Evolutionary conservation across 257 asterid species (phyloP).

Genomic region (Salvia hispanica): DNA sequence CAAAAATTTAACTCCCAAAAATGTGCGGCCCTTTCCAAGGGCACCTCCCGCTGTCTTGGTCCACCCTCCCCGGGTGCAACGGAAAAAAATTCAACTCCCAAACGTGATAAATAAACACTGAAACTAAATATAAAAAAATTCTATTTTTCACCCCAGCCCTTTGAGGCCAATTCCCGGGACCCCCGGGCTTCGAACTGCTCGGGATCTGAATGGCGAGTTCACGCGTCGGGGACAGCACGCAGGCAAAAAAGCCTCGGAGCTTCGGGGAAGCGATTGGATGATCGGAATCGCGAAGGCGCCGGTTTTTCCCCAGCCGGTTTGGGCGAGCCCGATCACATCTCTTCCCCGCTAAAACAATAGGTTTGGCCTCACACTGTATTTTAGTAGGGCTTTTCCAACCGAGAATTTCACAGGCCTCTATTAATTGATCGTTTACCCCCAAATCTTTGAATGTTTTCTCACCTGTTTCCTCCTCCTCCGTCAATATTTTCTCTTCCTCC

Average conservation of each 20-base stretch:
- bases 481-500: conserved; percentile 58
- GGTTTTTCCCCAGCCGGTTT: conserved; percentile 94
- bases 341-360: conserved; percentile 69
- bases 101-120: conserved; percentile 2
- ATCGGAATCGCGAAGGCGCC: conserved; percentile 92
- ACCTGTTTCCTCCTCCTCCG: no score
- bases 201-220: conserved; percentile 85
- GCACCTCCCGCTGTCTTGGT: conserved; percentile 65
- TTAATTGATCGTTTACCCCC: conserved; percentile 66
- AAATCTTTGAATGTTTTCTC: conserved; percentile 65
- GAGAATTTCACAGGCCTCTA: conserved; percentile 69
- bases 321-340: conserved; percentile 87
- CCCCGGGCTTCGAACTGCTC: conserved; percentile 95
- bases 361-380: conserved; percentile 66
- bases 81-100: conserved; percentile 11
- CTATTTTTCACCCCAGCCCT: conserved; percentile 59
- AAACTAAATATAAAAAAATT: not conserved
- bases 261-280: conserved; percentile 68
- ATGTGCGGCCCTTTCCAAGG: conserved; percentile 83
- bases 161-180: conserved; percentile 69
- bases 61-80: conserved; percentile 86
- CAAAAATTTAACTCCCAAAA: conserved; percentile 46
- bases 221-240: conserved; percentile 83
- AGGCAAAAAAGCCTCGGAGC: conserved; percentile 70
- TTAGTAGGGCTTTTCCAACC: conserved; percentile 76